Evolutionary conservation across 2,329 filamentous ascomycete genomes (phyloP).

Genomic region (Botryotinia narcissicola): DNA sequence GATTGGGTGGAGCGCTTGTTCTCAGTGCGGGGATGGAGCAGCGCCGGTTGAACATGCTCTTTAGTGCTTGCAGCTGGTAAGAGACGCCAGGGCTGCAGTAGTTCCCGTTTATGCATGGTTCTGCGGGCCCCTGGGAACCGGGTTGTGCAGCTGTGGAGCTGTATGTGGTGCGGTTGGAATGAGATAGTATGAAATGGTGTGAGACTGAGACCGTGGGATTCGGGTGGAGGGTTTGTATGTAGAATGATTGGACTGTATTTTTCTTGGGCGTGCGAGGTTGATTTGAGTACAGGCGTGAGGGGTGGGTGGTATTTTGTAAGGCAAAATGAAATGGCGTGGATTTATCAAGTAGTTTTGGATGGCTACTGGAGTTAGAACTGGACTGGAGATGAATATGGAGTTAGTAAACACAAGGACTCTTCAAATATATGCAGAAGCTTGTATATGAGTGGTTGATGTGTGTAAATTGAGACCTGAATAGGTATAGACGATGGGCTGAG

Average conservation of each 20-base stretch:
- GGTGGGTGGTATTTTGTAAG: slow-evolving; percentile 1
- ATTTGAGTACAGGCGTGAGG: not conserved
- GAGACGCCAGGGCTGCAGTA: slow-evolving; percentile 26
- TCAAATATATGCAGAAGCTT: not conserved
- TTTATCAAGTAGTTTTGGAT: not conserved
- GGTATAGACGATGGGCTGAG: not conserved
- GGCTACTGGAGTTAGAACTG: slow-evolving; percentile 11
- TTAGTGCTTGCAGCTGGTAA: slow-evolving; percentile 1
- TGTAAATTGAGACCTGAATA: slow-evolving; percentile 9
- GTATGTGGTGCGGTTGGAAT: slow-evolving; percentile 4
- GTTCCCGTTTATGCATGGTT: slow-evolving; percentile 17
- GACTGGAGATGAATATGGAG: not conserved
- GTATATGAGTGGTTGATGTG: not conserved
- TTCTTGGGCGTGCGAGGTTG: not conserved
- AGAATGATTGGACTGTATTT: slow-evolving; percentile 20
- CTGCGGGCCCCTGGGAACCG: slow-evolving; percentile 6
- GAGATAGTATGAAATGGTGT: not conserved
- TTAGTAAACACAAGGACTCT: not conserved
- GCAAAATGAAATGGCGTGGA: slow-evolving; percentile 14
- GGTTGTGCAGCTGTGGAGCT: slow-evolving; percentile 12
- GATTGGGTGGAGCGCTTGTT: slow-evolving; percentile 26
- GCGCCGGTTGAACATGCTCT: slow-evolving; percentile 10
- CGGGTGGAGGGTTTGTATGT: not conserved
- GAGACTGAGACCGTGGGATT: slow-evolving; percentile 1
- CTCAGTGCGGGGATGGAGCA: slow-evolving; percentile 14